A percentile compares a stretch with the other conserved stretches of the same genome.
phyloP scores from a whole-genome alignment of 2,329 filamentous ascomycete genomes.

The Myotisia sp. region DNA sequence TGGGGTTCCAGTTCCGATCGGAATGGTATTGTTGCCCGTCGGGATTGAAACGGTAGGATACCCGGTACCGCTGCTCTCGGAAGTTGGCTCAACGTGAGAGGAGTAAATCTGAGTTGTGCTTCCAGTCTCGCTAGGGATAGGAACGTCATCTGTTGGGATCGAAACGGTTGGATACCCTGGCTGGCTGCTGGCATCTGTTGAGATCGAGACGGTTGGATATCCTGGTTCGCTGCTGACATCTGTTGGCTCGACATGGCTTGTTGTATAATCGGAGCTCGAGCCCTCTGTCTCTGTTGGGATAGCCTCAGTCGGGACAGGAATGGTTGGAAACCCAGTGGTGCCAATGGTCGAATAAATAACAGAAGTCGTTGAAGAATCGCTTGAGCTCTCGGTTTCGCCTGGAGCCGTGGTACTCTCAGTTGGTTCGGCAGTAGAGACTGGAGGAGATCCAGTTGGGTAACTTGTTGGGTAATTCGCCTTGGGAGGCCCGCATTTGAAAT shows the following conservation, averaged over 20 bases:
- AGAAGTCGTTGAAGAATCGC: background rate
- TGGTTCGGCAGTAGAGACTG: constrained; percentile 80
- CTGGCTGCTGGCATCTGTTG: background rate
- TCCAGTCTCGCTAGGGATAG: constrained; percentile 1
- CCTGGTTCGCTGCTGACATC: no score
- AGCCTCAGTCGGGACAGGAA: background rate
- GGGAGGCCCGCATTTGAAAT: constrained; percentile 52
- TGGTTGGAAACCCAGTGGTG: background rate
- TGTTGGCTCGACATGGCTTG: no score
- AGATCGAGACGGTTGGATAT: background rate
- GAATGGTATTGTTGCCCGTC: background rate
- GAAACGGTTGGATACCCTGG: background rate
- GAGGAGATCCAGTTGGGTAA: constrained; percentile 54
- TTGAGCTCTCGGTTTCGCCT: no score
- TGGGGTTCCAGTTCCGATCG: background rate
- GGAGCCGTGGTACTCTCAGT: constrained; percentile 55
- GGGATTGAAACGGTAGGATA: background rate
- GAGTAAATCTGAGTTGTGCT: no score
- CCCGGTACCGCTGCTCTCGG: background rate
- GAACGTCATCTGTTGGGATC: background rate
- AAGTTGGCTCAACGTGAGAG: no score
- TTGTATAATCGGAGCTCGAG: no score
- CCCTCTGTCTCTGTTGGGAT: background rate
- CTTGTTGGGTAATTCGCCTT: constrained; percentile 1
- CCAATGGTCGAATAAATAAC: background rate